These are phyloP conservation scores for Petunia secreta DNA, from an alignment of 257 asterid genomes.

Conservation along the genomic window DNA sequence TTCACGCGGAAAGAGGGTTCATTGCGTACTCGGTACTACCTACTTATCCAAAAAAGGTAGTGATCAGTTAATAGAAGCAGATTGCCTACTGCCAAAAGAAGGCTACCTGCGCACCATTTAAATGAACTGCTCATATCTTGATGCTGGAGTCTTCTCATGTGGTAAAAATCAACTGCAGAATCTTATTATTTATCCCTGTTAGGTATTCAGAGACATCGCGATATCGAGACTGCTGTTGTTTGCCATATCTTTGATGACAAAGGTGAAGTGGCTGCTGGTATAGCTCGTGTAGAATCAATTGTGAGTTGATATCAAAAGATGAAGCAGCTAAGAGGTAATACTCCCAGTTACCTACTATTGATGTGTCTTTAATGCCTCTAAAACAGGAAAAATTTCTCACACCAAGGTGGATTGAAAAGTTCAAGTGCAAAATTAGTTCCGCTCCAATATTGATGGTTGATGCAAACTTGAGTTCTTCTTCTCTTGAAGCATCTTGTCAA, in stretches of 20 bases:
- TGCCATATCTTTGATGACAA: constrained; percentile 75
- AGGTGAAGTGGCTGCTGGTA: constrained; percentile 92
- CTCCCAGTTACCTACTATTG: neutral
- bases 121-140: constrained; percentile 13
- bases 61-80: neutral
- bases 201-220: constrained; percentile 73
- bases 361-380: constrained; percentile 28
- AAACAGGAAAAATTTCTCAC: constrained; percentile 84
- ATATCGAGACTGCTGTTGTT: constrained; percentile 72
- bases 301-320: constrained; percentile 50
- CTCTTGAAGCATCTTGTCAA: constrained; percentile 71
- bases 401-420: constrained; percentile 74
- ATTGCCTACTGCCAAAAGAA: neutral
- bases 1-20: neutral
- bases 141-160: neutral
- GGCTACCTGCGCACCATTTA: neutral
- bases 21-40: neutral
- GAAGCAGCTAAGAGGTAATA: constrained; percentile 16
- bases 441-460: constrained; percentile 82
- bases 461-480: constrained; percentile 77
- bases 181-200: constrained; percentile 32
- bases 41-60: neutral
- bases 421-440: constrained; percentile 53
- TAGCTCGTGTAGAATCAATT: constrained; percentile 80
- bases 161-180: constrained; percentile 22